Percentiles rank a stretch among this genome's conserved stretches.
phyloP scores from a whole-genome alignment of 2,329 filamentous ascomycete genomes.

The Tympanopsis confertula region DNA sequence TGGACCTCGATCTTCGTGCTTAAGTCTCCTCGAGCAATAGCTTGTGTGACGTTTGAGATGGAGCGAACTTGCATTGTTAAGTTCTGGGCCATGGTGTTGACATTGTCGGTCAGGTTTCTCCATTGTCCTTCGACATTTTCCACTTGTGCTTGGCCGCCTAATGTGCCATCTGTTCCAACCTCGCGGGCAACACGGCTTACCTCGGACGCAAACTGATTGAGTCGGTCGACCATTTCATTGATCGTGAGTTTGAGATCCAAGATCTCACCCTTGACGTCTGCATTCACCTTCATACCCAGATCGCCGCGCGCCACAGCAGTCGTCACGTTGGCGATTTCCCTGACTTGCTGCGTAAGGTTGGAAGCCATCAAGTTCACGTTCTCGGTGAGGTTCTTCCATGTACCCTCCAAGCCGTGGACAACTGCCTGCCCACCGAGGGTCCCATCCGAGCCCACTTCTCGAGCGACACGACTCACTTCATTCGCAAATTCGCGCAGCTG shows the following conservation, averaged over 20 bases:
- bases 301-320: slow-evolving; percentile 90
- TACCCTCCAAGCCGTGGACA: slow-evolving; percentile 90
- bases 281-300: slow-evolving; percentile 87
- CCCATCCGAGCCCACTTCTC: slow-evolving; percentile 92
- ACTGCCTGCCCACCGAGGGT: slow-evolving; percentile 88
- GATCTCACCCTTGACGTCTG: slow-evolving; percentile 89
- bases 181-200: slow-evolving; percentile 92
- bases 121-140: slow-evolving; percentile 95
- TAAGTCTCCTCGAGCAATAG: slow-evolving; percentile 90
- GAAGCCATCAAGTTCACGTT: slow-evolving; percentile 98
- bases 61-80: slow-evolving; percentile 63
- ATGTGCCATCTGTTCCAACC: slow-evolving; percentile 88
- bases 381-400: slow-evolving; percentile 90
- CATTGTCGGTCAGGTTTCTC: slow-evolving; percentile 89
- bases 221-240: slow-evolving; percentile 96
- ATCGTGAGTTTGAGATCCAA: slow-evolving; percentile 92
- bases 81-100: slow-evolving; percentile 62
- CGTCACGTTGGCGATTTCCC: slow-evolving; percentile 92
- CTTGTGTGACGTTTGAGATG: slow-evolving; percentile 88
- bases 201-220: slow-evolving; percentile 91
- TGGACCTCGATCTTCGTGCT: slow-evolving; percentile 92
- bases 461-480: slow-evolving; percentile 90
- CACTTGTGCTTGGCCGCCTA: slow-evolving; percentile 86
- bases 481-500: slow-evolving; percentile 92
- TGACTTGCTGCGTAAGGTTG: slow-evolving; percentile 92